phyloP scores from a whole-genome alignment of 352 stramenopile genomes.

The Phytophthora pinifolia region DNA sequence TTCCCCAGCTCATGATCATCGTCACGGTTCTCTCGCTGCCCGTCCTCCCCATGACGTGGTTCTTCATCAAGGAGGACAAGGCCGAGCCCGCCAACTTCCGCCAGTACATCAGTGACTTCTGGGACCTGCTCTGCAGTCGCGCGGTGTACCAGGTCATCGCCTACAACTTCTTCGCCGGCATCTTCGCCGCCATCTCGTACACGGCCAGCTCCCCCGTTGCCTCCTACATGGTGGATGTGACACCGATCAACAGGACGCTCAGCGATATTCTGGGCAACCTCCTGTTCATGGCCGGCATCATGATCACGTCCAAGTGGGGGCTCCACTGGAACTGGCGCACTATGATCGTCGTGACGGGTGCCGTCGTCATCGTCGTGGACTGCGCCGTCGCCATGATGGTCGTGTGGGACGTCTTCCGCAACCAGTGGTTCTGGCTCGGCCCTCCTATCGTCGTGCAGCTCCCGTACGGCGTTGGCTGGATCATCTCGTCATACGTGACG shows the following conservation, averaged over 20 bases:
- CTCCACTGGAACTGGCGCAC: slow-evolving; percentile 45
- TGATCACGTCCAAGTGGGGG: slow-evolving; percentile 32
- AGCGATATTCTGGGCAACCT: slow-evolving; percentile 26
- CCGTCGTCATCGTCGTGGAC: slow-evolving; percentile 28
- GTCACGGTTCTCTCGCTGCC: slow-evolving; percentile 18
- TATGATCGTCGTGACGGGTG: slow-evolving; percentile 31
- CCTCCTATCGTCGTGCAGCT: too few relatives aligned
- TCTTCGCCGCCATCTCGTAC: slow-evolving; percentile 39
- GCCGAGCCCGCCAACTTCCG: slow-evolving; percentile 14
- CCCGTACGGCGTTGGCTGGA: slow-evolving; percentile 30
- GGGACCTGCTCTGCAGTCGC: slow-evolving; percentile 31
- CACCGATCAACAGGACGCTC: slow-evolving; percentile 35
- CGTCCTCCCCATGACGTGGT: slow-evolving; percentile 36
- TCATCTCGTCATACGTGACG: slow-evolving; percentile 34
- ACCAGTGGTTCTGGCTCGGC: slow-evolving; percentile 43
- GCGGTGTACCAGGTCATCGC: slow-evolving; percentile 45
- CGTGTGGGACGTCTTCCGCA: slow-evolving; percentile 37
- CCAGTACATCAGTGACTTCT: slow-evolving; percentile 37
- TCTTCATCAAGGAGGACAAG: slow-evolving; percentile 46
- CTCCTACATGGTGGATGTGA: slow-evolving; percentile 33
- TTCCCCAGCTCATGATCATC: slow-evolving; percentile 37
- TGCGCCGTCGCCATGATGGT: slow-evolving; percentile 23
- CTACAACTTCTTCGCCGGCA: slow-evolving; percentile 37
- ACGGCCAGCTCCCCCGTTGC: slow-evolving; percentile 26
- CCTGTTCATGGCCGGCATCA: slow-evolving; percentile 27